These are phyloP conservation scores for Circinella umbellata DNA, from an alignment of 371 early-diverging fungal genomes.

Conservation along the genomic window DNA sequence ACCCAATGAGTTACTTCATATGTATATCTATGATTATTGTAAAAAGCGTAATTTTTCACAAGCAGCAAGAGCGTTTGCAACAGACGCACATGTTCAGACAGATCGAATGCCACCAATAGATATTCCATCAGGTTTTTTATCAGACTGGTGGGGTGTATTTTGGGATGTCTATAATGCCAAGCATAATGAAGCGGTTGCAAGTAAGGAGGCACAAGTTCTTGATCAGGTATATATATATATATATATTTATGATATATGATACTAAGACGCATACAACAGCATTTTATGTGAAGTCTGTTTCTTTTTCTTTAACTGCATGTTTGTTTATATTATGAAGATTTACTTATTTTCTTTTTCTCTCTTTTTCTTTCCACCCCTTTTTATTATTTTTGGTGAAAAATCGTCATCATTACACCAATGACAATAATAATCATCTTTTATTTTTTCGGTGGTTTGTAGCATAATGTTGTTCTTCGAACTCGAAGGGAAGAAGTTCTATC, in stretches of 20 bases:
- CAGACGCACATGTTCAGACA: conserved; percentile 55
- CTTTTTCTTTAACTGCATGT: not conserved
- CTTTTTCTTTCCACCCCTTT: not conserved
- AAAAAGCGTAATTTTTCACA: conserved; percentile 65
- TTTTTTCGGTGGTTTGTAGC: conserved; percentile 18
- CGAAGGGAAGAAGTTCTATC: conserved; percentile 36
- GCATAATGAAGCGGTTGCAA: conserved; percentile 48
- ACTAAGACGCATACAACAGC: no score
- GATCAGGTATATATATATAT: conserved; percentile 49
- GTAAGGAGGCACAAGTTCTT: conserved; percentile 54
- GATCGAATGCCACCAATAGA: conserved; percentile 60
- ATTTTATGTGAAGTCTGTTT: not conserved
- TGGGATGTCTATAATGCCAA: conserved; percentile 73
- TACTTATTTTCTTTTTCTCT: not conserved
- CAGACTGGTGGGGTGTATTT: conserved; percentile 76
- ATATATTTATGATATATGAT: no score
- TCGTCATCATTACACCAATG: no score
- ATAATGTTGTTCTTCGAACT: conserved; percentile 33
- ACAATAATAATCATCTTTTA: no score
- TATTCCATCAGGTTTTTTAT: conserved; percentile 65
- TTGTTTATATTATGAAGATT: not conserved
- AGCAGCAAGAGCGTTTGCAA: conserved; percentile 61
- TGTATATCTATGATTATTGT: conserved; percentile 77
- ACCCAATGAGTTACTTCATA: conserved; percentile 52
- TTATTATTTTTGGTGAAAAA: no score